A percentile compares a stretch with the other conserved stretches of the same genome.
Evolutionary conservation across 352 stramenopile species (phyloP).

Genomic region (Phytophthora meadii): DNA sequence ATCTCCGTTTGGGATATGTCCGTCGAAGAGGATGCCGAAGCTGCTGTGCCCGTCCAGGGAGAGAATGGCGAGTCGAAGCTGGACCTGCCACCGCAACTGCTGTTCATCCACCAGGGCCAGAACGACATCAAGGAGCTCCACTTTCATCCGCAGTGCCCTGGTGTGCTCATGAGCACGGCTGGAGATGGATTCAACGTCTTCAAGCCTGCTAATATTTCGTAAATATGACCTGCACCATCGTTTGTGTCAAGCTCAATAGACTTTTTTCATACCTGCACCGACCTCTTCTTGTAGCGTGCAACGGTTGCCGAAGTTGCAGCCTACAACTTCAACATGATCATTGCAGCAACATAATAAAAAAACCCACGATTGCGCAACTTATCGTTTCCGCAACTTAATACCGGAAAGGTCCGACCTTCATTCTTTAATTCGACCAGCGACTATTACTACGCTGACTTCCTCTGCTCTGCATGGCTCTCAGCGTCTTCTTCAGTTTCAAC

Average conservation of each 20-base stretch:
- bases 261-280: conserved; percentile 1
- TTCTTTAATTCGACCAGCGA: conserved; percentile 1
- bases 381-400: conserved; percentile 1
- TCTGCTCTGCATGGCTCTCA: conserved; percentile 3
- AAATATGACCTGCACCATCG: conserved; percentile 46
- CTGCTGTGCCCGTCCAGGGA: conserved; percentile 44
- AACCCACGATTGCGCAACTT: background rate
- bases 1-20: conserved; percentile 99
- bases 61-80: conserved; percentile 67
- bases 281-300: background rate
- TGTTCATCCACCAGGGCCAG: conserved; percentile 99
- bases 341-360: conserved; percentile 6
- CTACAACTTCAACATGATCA: conserved; percentile 1
- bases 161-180: conserved; percentile 96
- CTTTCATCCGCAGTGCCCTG: conserved; percentile 99
- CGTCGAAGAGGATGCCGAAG: conserved; percentile 97
- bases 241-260: conserved; percentile 28
- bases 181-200: conserved; percentile 98
- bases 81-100: conserved; percentile 97
- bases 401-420: conserved; percentile 7
- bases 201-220: conserved; percentile 95
- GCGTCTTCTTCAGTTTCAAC: conserved; percentile 2
- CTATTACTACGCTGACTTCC: conserved; percentile 1
- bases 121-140: conserved; percentile 99
- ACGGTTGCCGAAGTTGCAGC: too few species aligned